phyloP scores from a whole-genome alignment of 495 filamentous ascomycete species.

The Aspergillus coremiiformis region DNA sequence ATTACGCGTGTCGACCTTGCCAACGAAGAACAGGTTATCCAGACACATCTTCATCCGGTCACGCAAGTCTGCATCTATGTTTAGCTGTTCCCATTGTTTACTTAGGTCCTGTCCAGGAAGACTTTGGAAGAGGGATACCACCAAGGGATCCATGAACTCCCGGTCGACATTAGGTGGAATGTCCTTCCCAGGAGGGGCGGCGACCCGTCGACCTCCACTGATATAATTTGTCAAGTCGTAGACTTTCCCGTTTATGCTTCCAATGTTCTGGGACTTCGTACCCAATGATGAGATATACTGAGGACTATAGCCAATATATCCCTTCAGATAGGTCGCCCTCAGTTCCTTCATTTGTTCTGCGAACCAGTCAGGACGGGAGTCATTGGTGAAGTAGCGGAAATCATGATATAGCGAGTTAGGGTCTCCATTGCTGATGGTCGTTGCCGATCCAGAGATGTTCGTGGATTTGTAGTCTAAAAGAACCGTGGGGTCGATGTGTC shows the following conservation, averaged over 20 bases:
- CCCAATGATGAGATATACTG: constrained; percentile 68
- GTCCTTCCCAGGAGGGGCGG: constrained; percentile 44
- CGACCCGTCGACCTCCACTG: constrained; percentile 61
- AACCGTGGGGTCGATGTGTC: constrained; percentile 59
- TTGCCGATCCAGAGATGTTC: constrained; percentile 63
- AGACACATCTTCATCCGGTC: constrained; percentile 74
- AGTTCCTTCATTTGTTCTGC: constrained; percentile 73
- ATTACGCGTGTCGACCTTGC: constrained; percentile 85
- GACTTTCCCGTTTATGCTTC: constrained; percentile 69
- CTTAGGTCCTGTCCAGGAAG: constrained; percentile 73
- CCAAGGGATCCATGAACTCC: constrained; percentile 74
- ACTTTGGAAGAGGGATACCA: constrained; percentile 70
- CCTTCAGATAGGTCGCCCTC: constrained; percentile 73
- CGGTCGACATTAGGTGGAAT: constrained; percentile 46
- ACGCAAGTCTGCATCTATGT: constrained; percentile 46
- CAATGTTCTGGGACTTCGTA: constrained; percentile 57
- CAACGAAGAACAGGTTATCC: constrained; percentile 92
- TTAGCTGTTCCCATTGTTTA: constrained; percentile 69
- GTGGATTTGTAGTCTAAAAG: constrained; percentile 71
- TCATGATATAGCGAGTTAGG: constrained; percentile 79
- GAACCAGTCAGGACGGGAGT: constrained; percentile 85
- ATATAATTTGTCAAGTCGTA: constrained; percentile 91
- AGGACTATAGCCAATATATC: constrained; percentile 76
- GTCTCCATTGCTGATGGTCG: constrained; percentile 59
- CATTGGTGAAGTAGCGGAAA: constrained; percentile 77